Evolutionary conservation across 2,329 filamentous ascomycete genomes (phyloP).

Genomic region (Microcera coccophila): DNA sequence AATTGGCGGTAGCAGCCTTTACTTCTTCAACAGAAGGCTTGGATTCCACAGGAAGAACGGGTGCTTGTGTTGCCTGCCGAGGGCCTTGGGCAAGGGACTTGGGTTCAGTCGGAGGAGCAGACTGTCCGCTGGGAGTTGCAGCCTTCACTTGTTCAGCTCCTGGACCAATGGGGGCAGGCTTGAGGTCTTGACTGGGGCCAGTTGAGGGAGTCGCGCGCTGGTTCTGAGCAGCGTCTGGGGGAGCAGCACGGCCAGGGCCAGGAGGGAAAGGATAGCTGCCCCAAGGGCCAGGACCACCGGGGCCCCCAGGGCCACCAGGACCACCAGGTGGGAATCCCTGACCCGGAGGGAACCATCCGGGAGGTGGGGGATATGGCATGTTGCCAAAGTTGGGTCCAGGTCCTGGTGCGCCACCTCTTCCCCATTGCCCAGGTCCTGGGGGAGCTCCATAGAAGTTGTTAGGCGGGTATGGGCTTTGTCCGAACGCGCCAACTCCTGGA

Average conservation of each 20-base stretch:
- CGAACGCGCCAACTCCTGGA: constrained; percentile 38
- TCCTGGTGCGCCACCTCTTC: constrained; percentile 48
- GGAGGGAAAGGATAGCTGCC: constrained; percentile 59
- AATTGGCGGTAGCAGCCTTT: constrained; percentile 43
- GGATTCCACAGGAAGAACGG: constrained; percentile 63
- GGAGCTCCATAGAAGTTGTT: constrained; percentile 47
- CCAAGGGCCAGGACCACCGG: constrained; percentile 60
- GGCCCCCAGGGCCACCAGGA: constrained; percentile 53
- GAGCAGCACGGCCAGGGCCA: constrained; percentile 38
- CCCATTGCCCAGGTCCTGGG: constrained; percentile 53
- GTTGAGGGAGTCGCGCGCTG: constrained; percentile 50
- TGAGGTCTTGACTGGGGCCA: constrained; percentile 34
- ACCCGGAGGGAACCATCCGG: constrained; percentile 74
- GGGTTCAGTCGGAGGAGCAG: constrained; percentile 48
- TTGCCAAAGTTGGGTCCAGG: constrained; percentile 66
- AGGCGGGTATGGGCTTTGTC: constrained; percentile 42
- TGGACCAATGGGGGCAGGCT: constrained; percentile 51
- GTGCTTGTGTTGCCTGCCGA: constrained; percentile 47
- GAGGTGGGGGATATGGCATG: constrained; percentile 73
- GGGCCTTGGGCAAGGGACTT: constrained; percentile 48
- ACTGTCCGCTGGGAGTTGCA: constrained; percentile 42
- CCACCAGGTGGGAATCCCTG: constrained; percentile 62
- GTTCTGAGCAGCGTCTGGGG: constrained; percentile 55
- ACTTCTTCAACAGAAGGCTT: constrained; percentile 55
- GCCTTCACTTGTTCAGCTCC: constrained; percentile 47